Conservation (phyloP, 805 yeast species). For the Hermanozyma aechmeae region DNA sequence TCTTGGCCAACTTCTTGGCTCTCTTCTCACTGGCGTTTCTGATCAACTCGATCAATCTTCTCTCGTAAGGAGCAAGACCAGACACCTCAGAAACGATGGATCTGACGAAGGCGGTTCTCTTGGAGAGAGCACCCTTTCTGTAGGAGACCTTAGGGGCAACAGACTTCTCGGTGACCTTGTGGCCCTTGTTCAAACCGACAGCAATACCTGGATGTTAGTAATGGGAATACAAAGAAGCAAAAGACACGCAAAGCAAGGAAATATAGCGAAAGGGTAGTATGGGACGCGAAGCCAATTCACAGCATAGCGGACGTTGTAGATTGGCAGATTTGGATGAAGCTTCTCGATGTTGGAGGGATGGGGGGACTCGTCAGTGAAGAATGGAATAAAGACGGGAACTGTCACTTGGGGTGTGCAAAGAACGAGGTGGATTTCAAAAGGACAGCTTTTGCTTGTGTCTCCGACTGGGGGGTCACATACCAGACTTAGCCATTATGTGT, state of each 20-base stretch:
- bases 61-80: conserved; percentile 99
- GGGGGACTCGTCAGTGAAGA: too few species aligned
- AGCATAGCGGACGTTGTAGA: too few species aligned
- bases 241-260: background rate
- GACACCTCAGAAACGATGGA: conserved; percentile 92
- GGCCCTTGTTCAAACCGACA: conserved; percentile 99
- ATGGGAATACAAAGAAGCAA: too few species aligned
- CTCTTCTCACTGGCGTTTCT: conserved; percentile 99
- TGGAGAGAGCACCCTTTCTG: conserved; percentile 94
- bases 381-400: too few species aligned
- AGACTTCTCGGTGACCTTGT: conserved; percentile 82
- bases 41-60: conserved; percentile 98
- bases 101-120: conserved; percentile 95
- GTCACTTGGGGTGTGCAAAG: too few species aligned
- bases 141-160: conserved; percentile 67
- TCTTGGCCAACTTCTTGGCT: conserved; percentile 99
- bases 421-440: too few species aligned
- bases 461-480: conserved; percentile 46
- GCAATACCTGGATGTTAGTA: conserved; percentile 62
- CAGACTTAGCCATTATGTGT: conserved; percentile 52
- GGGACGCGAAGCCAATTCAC: too few species aligned
- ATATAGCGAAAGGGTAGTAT: background rate
- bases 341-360: too few species aligned
- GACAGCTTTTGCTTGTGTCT: too few species aligned
- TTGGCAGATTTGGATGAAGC: too few species aligned